phyloP scores from a whole-genome alignment of 495 filamentous ascomycete species.

The Pyronema domesticum region DNA sequence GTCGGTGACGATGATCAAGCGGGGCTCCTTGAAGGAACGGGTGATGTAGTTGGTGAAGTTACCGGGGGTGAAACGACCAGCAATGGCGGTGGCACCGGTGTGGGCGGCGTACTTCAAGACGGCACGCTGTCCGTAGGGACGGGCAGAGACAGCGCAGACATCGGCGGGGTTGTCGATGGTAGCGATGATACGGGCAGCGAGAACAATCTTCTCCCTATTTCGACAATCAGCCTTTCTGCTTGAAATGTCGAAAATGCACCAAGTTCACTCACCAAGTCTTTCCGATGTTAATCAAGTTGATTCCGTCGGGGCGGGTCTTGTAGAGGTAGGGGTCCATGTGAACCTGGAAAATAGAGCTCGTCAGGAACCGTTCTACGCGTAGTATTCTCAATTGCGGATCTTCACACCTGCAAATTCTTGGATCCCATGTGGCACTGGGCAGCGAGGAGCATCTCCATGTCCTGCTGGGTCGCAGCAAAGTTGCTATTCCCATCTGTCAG shows the following conservation, averaged over 20 bases:
- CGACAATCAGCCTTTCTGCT: slow-evolving; percentile 2
- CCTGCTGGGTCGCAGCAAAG: slow-evolving; percentile 53
- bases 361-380: slow-evolving; percentile 2
- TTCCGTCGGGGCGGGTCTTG: slow-evolving; percentile 94
- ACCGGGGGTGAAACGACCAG: slow-evolving; percentile 98
- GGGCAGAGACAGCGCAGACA: slow-evolving; percentile 96
- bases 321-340: slow-evolving; percentile 99
- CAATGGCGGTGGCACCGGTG: slow-evolving; percentile 94
- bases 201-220: slow-evolving; percentile 95
- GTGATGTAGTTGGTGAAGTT: slow-evolving; percentile 99
- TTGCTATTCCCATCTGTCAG: slow-evolving; percentile 30
- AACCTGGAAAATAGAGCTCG: slow-evolving; percentile 28
- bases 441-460: slow-evolving; percentile 98
- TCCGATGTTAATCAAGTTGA: slow-evolving; percentile 97
- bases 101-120: slow-evolving; percentile 97
- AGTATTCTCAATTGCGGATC: slow-evolving; percentile 3
- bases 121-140: slow-evolving; percentile 97
- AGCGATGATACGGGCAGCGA: slow-evolving; percentile 94
- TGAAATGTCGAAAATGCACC: neutral
- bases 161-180: slow-evolving; percentile 98
- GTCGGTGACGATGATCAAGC: slow-evolving; percentile 97
- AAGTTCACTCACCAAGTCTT: slow-evolving; percentile 78
- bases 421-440: slow-evolving; percentile 92
- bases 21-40: slow-evolving; percentile 99
- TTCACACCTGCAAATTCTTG: slow-evolving; percentile 75